These are phyloP conservation scores for Ehretia macrophylla DNA, from an alignment of 257 asterid species.

Conservation along the genomic window DNA sequence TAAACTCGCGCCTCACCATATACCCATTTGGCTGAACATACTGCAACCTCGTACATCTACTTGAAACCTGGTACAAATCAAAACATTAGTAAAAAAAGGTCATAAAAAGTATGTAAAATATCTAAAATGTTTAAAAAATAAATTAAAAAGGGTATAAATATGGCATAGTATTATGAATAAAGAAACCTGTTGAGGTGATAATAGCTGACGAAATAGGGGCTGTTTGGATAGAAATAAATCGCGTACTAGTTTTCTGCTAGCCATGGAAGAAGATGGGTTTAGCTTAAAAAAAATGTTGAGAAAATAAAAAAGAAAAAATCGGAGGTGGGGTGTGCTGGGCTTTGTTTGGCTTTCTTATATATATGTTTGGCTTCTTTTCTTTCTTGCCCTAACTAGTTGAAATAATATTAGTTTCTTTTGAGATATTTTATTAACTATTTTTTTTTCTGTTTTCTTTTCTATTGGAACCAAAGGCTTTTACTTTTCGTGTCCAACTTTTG, in stretches of 20 bases:
- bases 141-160: background rate
- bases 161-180: background rate
- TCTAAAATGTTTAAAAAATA: background rate
- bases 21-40: slow-evolving; percentile 29
- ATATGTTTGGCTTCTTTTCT: no score
- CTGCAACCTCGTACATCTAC: slow-evolving; percentile 26
- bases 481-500: no score
- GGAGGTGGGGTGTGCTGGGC: no score
- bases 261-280: slow-evolving; percentile 35
- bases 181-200: slow-evolving; percentile 42
- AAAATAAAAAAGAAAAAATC: background rate
- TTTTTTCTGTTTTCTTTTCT: no score
- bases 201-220: slow-evolving; percentile 37
- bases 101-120: background rate
- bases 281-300: background rate
- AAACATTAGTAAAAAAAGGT: background rate
- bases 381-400: background rate
- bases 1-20: slow-evolving; percentile 51
- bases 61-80: slow-evolving; percentile 30
- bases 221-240: slow-evolving; percentile 52
- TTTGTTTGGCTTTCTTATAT: background rate
- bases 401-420: no score
- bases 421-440: no score
- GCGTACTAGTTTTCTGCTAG: slow-evolving; percentile 57
- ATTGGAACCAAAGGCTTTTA: no score